Evolutionary conservation across 176 grass and related monocot species (phyloP), one percentile per base, ranked within the genome.

Genomic region (Carex cristatella): DNA sequence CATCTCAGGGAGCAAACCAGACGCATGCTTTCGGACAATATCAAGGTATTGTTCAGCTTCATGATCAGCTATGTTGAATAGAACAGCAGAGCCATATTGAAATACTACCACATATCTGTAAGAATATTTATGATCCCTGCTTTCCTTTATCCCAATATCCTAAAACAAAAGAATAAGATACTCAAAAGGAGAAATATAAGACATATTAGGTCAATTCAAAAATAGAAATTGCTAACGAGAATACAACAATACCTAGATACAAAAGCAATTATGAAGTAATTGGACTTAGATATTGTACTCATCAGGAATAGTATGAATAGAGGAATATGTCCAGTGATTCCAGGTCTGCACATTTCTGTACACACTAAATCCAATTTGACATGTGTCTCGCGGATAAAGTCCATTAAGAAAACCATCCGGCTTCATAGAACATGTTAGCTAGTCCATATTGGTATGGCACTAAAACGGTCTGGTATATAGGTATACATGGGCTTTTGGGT

Each of bases 31-130:
- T 71, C 94, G 90, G 61, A 97, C 89, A 84, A 92, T 89, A 89
- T 97, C 92, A 75, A 97, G 94, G 81, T 91, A 94, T 48, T 89
- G 82, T 54, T 97, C 92, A 72, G 92, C 92, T 88, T 97, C 94
- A 91, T 94, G 92, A 91, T 92, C 94, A 71, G 92, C 90, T 83
- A 94, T 94, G 82, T 94, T 94, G 84, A 97, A 97, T 69, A 97
- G 77, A 69, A 97, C 94, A 48, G 90, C 92, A 70, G 92, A 97
- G 37, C 94, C 94, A 87, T 97, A 97, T 65, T 97, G 94, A 73
- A 97, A 97, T 60, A 97, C 85, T n/a, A 97, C 83, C 12, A 97
- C 90, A 53, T 94, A 94, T 65, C 92, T 92, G 70, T 85, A 92
- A 72, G 86, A 94, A 86, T 90, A 88, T 83, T 83, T 87, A 65